Conservation (phyloP, 208 protist species). For the Trypanosoma avium region DNA sequence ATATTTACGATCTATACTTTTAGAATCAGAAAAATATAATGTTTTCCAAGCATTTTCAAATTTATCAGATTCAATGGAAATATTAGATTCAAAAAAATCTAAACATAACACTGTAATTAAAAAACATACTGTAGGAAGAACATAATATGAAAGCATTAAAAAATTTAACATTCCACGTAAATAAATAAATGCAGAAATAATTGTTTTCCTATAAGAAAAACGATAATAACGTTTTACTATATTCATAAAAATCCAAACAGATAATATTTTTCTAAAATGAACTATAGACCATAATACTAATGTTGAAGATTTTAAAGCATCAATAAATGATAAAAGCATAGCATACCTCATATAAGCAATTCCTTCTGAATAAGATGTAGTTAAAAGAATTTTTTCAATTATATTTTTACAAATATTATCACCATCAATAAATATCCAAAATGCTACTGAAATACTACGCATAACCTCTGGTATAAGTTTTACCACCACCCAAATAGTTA, state of each 20-base stretch:
- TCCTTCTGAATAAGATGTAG: neutral
- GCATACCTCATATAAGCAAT: neutral
- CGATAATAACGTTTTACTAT: neutral
- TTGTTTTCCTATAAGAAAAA: neutral
- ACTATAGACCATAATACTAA: constrained; percentile 1
- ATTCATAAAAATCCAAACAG: constrained; percentile 1
- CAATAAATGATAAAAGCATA: constrained; percentile 13
- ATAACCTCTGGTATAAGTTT: constrained; percentile 9
- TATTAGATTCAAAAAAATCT: constrained; percentile 17
- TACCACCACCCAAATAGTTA: constrained; percentile 5
- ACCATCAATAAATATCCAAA: constrained; percentile 11
- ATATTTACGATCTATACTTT: too few relatives aligned
- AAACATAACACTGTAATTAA: constrained; percentile 11
- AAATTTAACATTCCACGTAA: constrained; percentile 18
- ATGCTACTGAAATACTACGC: neutral
- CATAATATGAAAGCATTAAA: neutral
- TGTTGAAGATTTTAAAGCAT: constrained; percentile 15
- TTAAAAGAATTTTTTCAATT: constrained; percentile 3
- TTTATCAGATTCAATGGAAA: neutral
- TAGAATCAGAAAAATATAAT: neutral
- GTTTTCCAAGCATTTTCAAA: constrained; percentile 14
- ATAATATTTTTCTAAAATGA: constrained; percentile 4
- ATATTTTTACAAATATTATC: neutral
- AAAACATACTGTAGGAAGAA: constrained; percentile 14
- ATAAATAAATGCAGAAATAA: constrained; percentile 10